Evolutionary conservation across 495 filamentous ascomycete genomes (phyloP).

Genomic region (Rhizodiscina lignyota): DNA sequence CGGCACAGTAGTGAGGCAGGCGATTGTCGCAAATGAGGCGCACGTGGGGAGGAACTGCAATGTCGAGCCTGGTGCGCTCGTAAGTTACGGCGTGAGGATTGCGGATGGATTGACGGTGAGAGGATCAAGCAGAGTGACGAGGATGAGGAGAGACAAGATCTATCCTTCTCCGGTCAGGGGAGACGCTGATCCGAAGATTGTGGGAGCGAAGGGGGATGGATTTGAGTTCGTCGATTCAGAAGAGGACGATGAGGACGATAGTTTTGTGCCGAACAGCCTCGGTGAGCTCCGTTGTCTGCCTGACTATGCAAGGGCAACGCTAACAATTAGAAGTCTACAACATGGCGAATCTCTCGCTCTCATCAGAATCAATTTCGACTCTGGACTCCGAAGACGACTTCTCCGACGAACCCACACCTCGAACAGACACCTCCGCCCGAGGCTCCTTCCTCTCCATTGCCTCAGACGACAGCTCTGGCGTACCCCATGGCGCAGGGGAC

Average conservation of each 20-base stretch:
- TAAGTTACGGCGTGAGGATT: slow-evolving; percentile 66
- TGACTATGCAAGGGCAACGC: not conserved
- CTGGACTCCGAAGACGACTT: slow-evolving; percentile 31
- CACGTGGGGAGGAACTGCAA: slow-evolving; percentile 52
- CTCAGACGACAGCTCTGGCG: slow-evolving; percentile 35
- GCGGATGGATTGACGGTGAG: slow-evolving; percentile 38
- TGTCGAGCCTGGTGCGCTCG: slow-evolving; percentile 52
- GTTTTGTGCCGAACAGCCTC: slow-evolving; percentile 11
- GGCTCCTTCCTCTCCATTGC: slow-evolving; percentile 35
- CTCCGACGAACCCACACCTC: slow-evolving; percentile 17
- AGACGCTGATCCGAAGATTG: slow-evolving; percentile 34
- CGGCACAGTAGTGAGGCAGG: slow-evolving; percentile 45
- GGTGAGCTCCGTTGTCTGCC: not conserved
- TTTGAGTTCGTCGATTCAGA: slow-evolving; percentile 29
- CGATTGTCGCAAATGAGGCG: slow-evolving; percentile 58
- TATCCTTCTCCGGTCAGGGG: slow-evolving; percentile 17
- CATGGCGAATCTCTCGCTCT: slow-evolving; percentile 48
- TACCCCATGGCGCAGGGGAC: slow-evolving; percentile 32
- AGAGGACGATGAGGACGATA: slow-evolving; percentile 32
- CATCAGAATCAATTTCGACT: slow-evolving; percentile 64
- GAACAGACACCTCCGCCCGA: slow-evolving; percentile 23
- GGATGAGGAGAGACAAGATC: slow-evolving; percentile 27
- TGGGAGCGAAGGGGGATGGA: slow-evolving; percentile 40
- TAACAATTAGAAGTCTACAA: slow-evolving; percentile 46
- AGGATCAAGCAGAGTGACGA: slow-evolving; percentile 37